phyloP scores from a whole-genome alignment of 2,329 filamentous ascomycete species.

The Seiridium cupressi region DNA sequence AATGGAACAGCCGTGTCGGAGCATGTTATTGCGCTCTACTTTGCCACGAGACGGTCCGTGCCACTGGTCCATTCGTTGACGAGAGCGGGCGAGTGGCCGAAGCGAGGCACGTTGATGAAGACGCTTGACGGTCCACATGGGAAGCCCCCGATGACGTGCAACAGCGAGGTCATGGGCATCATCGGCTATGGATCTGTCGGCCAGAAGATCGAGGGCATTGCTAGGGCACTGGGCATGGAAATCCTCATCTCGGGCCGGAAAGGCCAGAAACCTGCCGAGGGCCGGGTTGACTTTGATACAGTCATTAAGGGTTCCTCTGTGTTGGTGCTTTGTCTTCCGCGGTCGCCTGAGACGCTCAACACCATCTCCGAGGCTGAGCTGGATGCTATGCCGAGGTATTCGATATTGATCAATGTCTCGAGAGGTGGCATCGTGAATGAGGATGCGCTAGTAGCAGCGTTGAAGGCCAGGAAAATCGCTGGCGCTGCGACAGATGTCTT shows the following conservation, averaged over 20 bases:
- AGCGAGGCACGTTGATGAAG: conserved; percentile 20
- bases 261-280: conserved; percentile 15
- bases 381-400: conserved; percentile 18
- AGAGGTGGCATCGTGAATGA: conserved; percentile 30
- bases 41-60: conserved; percentile 34
- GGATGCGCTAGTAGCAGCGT: conserved; percentile 21
- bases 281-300: conserved; percentile 22
- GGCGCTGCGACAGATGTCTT: conserved; percentile 28
- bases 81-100: conserved; percentile 24
- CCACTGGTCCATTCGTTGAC: conserved; percentile 26
- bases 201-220: conserved; percentile 17
- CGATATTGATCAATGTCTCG: conserved; percentile 28
- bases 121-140: conserved; percentile 21
- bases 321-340: conserved; percentile 25
- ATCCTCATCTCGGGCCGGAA: conserved; percentile 25
- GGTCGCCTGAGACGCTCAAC: conserved; percentile 24
- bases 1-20: conserved; percentile 36
- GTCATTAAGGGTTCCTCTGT: conserved; percentile 23
- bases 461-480: conserved; percentile 23
- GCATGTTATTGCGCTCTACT: conserved; percentile 47
- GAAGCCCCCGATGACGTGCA: conserved; percentile 21
- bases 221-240: conserved; percentile 23
- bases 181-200: conserved; percentile 30
- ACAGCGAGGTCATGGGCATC: conserved; percentile 25
- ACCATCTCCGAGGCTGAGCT: conserved; percentile 23